Conservation (phyloP, 441 rosid genomes). For the Syzygium malaccense region DNA sequence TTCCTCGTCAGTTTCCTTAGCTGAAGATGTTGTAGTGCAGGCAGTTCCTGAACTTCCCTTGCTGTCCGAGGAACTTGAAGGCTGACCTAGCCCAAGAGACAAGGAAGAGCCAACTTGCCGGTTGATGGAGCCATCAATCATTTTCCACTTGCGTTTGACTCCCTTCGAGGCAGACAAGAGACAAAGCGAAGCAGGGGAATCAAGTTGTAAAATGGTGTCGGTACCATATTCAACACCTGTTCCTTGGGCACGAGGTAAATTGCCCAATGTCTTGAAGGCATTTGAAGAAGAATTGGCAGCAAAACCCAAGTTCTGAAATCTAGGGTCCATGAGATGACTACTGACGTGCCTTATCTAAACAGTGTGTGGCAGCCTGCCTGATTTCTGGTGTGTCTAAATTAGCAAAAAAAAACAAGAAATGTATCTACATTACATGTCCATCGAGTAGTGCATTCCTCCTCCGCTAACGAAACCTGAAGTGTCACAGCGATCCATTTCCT, state of each 20-base stretch:
- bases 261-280: constrained; percentile 44
- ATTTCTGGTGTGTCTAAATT: constrained; percentile 45
- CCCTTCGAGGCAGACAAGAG: constrained; percentile 38
- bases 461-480: constrained; percentile 97
- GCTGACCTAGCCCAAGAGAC: constrained; percentile 66
- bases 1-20: constrained; percentile 84
- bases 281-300: constrained; percentile 39
- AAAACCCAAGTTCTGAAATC: constrained; percentile 42
- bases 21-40: constrained; percentile 66
- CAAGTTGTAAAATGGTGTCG: constrained; percentile 73
- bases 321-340: constrained; percentile 16
- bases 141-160: constrained; percentile 68
- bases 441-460: constrained; percentile 40
- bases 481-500: constrained; percentile 80
- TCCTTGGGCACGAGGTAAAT: constrained; percentile 35
- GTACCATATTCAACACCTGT: constrained; percentile 21
- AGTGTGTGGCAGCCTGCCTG: constrained; percentile 37
- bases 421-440: constrained; percentile 22
- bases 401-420: constrained; percentile 31
- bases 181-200: constrained; percentile 48
- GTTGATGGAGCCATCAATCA: constrained; percentile 34
- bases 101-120: constrained; percentile 57
- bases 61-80: constrained; percentile 87
- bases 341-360: constrained; percentile 22
- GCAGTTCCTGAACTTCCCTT: constrained; percentile 84